A percentile compares a stretch with the other conserved stretches of the same genome.
These are phyloP conservation scores for Malus hybrid DNA, from an alignment of 331 rosid species.

Conservation along the genomic window DNA sequence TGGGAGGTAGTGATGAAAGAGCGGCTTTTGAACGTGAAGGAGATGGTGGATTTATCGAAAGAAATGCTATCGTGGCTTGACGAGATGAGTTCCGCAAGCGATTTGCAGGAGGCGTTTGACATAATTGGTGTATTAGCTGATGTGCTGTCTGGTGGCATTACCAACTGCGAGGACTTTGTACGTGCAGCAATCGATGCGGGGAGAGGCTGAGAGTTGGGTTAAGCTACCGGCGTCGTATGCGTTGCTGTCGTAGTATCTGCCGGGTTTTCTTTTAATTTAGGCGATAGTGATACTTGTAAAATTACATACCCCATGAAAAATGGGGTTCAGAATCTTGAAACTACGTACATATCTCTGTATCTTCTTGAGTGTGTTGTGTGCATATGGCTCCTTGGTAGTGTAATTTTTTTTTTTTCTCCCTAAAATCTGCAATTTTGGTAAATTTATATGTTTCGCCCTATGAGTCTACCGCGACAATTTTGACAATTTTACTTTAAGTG, in stretches of 20 bases:
- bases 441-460: not conserved
- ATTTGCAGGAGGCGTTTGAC: slow-evolving; percentile 88
- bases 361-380: not conserved
- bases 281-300: not conserved
- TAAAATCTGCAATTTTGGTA: not conserved
- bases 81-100: slow-evolving; percentile 58
- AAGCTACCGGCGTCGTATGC: slow-evolving; percentile 4
- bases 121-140: slow-evolving; percentile 67
- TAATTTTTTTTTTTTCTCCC: slow-evolving; percentile 4
- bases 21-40: slow-evolving; percentile 57
- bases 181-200: slow-evolving; percentile 65
- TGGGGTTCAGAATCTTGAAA: not conserved
- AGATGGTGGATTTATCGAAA: slow-evolving; percentile 72
- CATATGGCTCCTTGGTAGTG: slow-evolving; percentile 18
- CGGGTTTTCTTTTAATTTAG: not conserved
- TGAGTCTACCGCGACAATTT: not conserved
- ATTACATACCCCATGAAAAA: not conserved
- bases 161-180: slow-evolving; percentile 76
- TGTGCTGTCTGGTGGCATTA: slow-evolving; percentile 53
- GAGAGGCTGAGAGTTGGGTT: slow-evolving; percentile 36
- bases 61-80: slow-evolving; percentile 81
- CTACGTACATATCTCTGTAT: not conserved
- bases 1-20: slow-evolving; percentile 96
- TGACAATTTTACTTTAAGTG: not conserved
- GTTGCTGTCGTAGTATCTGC: not conserved